Conservation (phyloP, 805 yeast species). For the Grigorovia jiainica region DNA sequence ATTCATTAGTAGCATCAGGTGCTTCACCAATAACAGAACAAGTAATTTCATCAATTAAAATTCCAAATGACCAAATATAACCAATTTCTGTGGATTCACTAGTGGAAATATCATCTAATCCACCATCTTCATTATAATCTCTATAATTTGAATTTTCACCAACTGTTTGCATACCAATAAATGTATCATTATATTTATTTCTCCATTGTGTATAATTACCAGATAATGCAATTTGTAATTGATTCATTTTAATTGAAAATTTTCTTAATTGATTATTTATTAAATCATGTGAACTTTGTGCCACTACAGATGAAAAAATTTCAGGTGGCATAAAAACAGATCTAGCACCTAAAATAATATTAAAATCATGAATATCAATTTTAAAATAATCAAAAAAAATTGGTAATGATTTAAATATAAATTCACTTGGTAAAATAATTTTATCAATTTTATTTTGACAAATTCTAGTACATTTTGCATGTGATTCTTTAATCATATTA, state of each 20-base stretch:
- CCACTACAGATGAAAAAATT: constrained; percentile 24
- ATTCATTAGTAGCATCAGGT: constrained; percentile 17
- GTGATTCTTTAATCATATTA: constrained; percentile 11
- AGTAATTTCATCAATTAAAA: constrained; percentile 15
- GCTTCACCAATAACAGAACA: constrained; percentile 28
- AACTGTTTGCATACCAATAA: constrained; percentile 14
- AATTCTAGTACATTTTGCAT: constrained; percentile 13
- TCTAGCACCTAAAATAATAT: constrained; percentile 32
- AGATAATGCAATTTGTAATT: constrained; percentile 16
- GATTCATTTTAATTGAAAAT: constrained; percentile 21
- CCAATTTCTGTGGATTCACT: constrained; percentile 29
- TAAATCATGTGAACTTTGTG: constrained; percentile 33
- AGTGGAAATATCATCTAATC: constrained; percentile 17
- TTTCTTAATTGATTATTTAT: constrained; percentile 33
- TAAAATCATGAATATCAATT: constrained; percentile 18
- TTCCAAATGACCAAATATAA: constrained; percentile 20
- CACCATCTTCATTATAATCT: constrained; percentile 10
- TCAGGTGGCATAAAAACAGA: constrained; percentile 36
- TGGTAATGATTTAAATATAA: constrained; percentile 27
- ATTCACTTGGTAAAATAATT: constrained; percentile 8
- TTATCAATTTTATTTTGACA: constrained; percentile 3
- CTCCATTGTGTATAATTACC: constrained; percentile 23
- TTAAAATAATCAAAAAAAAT: constrained; percentile 24
- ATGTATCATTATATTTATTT: constrained; percentile 12
- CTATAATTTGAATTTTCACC: constrained; percentile 9